phyloP scores from a whole-genome alignment of 2,329 filamentous ascomycete genomes.

The Venturia aucupariae region DNA sequence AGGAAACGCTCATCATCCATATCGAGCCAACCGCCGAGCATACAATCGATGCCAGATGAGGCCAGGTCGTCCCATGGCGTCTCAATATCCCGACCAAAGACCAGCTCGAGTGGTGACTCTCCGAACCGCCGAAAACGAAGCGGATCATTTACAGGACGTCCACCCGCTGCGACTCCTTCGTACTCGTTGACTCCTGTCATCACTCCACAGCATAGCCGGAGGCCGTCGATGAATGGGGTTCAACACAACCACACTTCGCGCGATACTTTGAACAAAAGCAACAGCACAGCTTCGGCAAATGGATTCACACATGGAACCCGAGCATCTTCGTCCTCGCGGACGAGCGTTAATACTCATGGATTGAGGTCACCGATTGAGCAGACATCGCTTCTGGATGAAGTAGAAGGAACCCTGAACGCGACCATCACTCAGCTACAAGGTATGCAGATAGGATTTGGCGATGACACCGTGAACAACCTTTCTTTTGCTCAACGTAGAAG shows the following conservation, averaged over 20 bases:
- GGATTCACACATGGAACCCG: background rate
- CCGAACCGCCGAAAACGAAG: background rate
- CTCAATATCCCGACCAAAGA: slow-evolving; percentile 11
- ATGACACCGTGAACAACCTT: background rate
- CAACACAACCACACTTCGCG: background rate
- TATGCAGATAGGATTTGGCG: slow-evolving; percentile 1
- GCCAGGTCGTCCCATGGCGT: background rate
- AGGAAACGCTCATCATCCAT: background rate
- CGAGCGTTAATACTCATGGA: background rate
- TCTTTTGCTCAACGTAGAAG: background rate
- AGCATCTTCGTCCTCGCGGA: background rate
- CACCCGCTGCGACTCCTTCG: background rate
- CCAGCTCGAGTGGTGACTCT: background rate
- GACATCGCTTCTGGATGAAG: slow-evolving; percentile 1
- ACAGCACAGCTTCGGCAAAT: slow-evolving; percentile 3
- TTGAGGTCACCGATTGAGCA: background rate
- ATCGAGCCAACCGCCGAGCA: background rate
- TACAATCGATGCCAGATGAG: background rate
- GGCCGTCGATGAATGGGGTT: background rate
- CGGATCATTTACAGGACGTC: background rate
- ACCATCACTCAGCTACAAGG: slow-evolving; percentile 14
- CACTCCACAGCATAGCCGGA: slow-evolving; percentile 4
- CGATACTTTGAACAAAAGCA: background rate
- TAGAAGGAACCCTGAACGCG: slow-evolving; percentile 14
- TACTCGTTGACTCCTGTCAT: slow-evolving; percentile 12